phyloP scores from a whole-genome alignment of 23 red algal genomes.

The Gracilaria vermiculophylla region DNA sequence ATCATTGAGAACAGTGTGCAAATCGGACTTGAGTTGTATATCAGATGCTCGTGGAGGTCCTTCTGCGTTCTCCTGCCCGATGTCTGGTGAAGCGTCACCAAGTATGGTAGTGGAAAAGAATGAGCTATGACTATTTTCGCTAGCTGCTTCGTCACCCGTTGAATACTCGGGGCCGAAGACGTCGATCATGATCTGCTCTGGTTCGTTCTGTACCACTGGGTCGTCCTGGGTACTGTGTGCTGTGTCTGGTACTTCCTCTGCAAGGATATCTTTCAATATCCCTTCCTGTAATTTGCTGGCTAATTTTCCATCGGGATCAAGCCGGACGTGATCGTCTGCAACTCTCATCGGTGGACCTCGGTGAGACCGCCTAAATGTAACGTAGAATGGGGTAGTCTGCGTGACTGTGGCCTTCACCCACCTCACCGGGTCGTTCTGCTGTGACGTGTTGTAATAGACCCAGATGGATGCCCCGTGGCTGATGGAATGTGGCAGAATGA shows the following conservation, averaged over 20 bases:
- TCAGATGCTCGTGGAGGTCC: not conserved
- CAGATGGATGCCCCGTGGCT: not conserved
- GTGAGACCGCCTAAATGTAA: not conserved
- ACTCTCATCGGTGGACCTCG: slow-evolving; percentile 22
- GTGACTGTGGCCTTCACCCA: slow-evolving; percentile 24
- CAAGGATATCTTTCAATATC: slow-evolving; percentile 24
- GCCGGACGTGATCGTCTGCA: not conserved
- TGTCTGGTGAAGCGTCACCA: not conserved
- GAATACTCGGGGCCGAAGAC: not conserved
- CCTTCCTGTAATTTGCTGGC: not conserved
- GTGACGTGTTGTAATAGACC: slow-evolving; percentile 53
- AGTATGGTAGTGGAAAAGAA: not conserved
- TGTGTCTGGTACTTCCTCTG: not conserved
- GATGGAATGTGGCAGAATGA: not conserved
- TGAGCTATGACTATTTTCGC: not conserved
- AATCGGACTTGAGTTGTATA: slow-evolving; percentile 26
- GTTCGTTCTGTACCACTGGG: not conserved
- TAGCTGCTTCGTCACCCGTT: not conserved
- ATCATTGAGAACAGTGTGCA: slow-evolving; percentile 26
- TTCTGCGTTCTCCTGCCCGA: not conserved
- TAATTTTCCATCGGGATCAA: not conserved
- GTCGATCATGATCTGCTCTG: slow-evolving; percentile 9
- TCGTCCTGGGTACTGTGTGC: not conserved
- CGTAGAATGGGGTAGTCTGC: not conserved
- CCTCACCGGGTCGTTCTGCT: slow-evolving; percentile 33